A percentile compares a stretch with the other conserved stretches of the same genome.
Conservation (phyloP, 495 filamentous ascomycete species). For the Friedmanniomyces endolithicus region DNA sequence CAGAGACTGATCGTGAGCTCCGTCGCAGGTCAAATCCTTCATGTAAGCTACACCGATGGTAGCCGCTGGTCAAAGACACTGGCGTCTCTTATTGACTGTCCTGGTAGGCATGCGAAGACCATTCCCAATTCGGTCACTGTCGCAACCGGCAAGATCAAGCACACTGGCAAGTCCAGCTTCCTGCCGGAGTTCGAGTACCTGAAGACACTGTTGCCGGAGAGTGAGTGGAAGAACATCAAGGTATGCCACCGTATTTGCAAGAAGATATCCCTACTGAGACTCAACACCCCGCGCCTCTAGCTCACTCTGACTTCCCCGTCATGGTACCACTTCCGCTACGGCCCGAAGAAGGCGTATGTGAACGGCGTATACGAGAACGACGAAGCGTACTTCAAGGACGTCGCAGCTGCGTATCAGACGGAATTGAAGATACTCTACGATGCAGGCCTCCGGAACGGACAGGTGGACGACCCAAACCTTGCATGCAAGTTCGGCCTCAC, state of each 20-base stretch:
- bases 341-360: constrained; percentile 23
- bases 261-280: neutral
- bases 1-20: neutral
- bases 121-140: constrained; percentile 29
- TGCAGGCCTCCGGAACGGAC: constrained; percentile 18
- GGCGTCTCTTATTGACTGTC: neutral
- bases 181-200: constrained; percentile 27
- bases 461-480: constrained; percentile 27
- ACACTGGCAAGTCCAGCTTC: constrained; percentile 25
- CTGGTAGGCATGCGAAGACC: constrained; percentile 23
- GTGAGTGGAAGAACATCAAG: constrained; percentile 29
- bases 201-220: constrained; percentile 26
- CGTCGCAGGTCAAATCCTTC: constrained; percentile 21
- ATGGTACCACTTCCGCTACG: constrained; percentile 30
- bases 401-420: constrained; percentile 28
- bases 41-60: neutral
- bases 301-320: constrained; percentile 27
- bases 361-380: constrained; percentile 27
- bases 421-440: constrained; percentile 25
- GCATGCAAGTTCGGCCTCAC: constrained; percentile 8
- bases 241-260: neutral
- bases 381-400: constrained; percentile 29
- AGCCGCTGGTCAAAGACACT: neutral
- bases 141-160: constrained; percentile 26
- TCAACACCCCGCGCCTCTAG: neutral